Evolutionary conservation across 208 protist species (phyloP).

Genomic region (Trypanosoma scelopori): DNA sequence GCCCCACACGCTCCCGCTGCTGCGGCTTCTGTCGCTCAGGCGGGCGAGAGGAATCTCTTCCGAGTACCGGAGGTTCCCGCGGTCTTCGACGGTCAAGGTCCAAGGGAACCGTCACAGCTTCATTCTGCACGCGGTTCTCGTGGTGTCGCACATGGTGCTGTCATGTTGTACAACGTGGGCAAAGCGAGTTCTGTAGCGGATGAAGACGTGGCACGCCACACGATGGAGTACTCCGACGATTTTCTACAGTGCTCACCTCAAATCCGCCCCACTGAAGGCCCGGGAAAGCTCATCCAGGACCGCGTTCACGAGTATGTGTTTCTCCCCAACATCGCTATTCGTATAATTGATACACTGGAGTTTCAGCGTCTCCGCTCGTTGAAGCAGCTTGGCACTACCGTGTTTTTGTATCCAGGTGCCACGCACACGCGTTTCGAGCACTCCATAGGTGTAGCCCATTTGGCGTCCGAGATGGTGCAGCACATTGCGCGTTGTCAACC

Average conservation of each 20-base stretch:
- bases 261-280: conserved; percentile 1
- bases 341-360: conserved; percentile 86
- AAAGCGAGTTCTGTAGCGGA: not conserved
- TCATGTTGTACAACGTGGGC: not conserved
- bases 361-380: conserved; percentile 89
- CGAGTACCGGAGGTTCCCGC: not conserved
- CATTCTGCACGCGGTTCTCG: not conserved
- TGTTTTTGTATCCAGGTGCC: conserved; percentile 82
- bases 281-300: conserved; percentile 76
- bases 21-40: not conserved
- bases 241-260: not conserved
- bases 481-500: conserved; percentile 48
- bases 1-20: not conserved
- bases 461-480: conserved; percentile 52
- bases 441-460: conserved; percentile 73
- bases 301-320: conserved; percentile 94
- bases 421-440: conserved; percentile 90
- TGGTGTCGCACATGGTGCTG: not conserved
- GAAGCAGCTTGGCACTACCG: conserved; percentile 80
- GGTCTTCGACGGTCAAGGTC: not conserved
- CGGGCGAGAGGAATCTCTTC: not conserved
- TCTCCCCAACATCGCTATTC: conserved; percentile 79
- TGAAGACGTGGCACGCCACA: not conserved
- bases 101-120: not conserved
- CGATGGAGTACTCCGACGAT: not conserved